Percentiles rank a stretch among this genome's conserved stretches.
These are phyloP conservation scores for Phylloporus rhodoxanthus DNA, from an alignment of 768 basidiomycete species.

Conservation along the genomic window DNA sequence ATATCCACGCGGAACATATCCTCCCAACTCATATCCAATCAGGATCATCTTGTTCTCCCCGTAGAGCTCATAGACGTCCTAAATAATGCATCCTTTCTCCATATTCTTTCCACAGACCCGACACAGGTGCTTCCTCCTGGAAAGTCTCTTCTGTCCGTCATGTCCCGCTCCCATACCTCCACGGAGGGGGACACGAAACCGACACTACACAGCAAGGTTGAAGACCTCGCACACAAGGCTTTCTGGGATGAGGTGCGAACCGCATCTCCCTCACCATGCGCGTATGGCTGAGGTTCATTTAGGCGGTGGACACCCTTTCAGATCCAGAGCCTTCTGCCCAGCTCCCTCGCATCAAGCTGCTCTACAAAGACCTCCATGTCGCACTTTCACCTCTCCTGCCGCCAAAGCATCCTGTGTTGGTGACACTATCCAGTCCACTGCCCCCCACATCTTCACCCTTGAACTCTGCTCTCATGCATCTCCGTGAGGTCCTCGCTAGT, in stretches of 20 bases:
- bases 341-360: slow-evolving; percentile 49
- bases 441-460: slow-evolving; percentile 67
- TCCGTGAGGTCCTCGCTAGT: slow-evolving; percentile 48
- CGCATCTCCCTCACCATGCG: slow-evolving; percentile 3
- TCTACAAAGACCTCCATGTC: slow-evolving; percentile 50
- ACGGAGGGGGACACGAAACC: slow-evolving; percentile 17
- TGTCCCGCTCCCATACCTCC: slow-evolving; percentile 32
- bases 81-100: slow-evolving; percentile 60
- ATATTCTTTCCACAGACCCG: slow-evolving; percentile 61
- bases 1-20: slow-evolving; percentile 7
- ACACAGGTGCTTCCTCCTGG: slow-evolving; percentile 58
- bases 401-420: slow-evolving; percentile 42
- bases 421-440: slow-evolving; percentile 50
- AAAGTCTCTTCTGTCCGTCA: slow-evolving; percentile 65
- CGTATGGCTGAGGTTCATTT: slow-evolving; percentile 17
- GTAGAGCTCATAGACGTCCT: slow-evolving; percentile 50
- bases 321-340: slow-evolving; percentile 54
- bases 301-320: slow-evolving; percentile 56
- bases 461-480: slow-evolving; percentile 46
- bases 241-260: slow-evolving; percentile 70
- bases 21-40: slow-evolving; percentile 19
- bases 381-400: slow-evolving; percentile 57
- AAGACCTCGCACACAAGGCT: slow-evolving; percentile 47
- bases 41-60: slow-evolving; percentile 36
- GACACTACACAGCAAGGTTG: slow-evolving; percentile 44